These are phyloP conservation scores for Alternaria tenuissima DNA, from an alignment of 2,329 filamentous ascomycete genomes.

Conservation along the genomic window DNA sequence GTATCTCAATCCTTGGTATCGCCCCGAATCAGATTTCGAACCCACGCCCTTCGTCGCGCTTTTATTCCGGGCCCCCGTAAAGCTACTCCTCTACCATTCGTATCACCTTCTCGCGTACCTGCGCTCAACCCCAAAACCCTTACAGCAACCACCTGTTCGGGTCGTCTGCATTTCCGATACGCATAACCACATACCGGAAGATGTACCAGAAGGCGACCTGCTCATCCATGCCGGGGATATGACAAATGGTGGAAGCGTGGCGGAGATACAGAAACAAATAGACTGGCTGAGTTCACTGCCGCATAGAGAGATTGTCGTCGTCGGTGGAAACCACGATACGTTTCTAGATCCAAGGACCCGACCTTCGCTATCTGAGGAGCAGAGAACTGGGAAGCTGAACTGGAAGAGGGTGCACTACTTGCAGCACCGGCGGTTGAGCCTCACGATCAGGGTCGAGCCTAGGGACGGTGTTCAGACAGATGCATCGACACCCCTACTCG, in stretches of 20 bases:
- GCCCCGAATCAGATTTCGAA: conserved; percentile 50
- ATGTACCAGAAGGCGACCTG: conserved; percentile 80
- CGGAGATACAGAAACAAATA: conserved; percentile 81
- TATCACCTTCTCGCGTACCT: conserved; percentile 73
- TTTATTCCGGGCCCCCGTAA: conserved; percentile 72
- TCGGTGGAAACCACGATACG: conserved; percentile 89
- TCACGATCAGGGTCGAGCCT: conserved; percentile 57
- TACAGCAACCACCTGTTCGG: conserved; percentile 67
- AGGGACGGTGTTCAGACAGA: conserved; percentile 7
- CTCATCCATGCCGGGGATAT: conserved; percentile 92
- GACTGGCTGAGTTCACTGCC: conserved; percentile 81
- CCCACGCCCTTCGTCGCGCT: conserved; percentile 65
- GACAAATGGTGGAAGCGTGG: conserved; percentile 73
- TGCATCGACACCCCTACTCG: conserved; percentile 32
- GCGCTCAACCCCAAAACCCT: conserved; percentile 69
- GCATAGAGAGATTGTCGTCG: conserved; percentile 80
- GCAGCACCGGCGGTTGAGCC: conserved; percentile 70
- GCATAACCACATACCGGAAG: conserved; percentile 68
- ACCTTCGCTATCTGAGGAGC: conserved; percentile 56
- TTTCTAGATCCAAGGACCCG: conserved; percentile 78
- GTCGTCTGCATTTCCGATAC: conserved; percentile 93
- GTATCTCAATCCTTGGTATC: conserved; percentile 37
- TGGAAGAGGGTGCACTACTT: conserved; percentile 78
- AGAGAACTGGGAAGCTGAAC: conserved; percentile 66
- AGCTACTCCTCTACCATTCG: conserved; percentile 67